phyloP scores from a whole-genome alignment of 495 filamentous ascomycete species.

The Penicillium coprophilum region DNA sequence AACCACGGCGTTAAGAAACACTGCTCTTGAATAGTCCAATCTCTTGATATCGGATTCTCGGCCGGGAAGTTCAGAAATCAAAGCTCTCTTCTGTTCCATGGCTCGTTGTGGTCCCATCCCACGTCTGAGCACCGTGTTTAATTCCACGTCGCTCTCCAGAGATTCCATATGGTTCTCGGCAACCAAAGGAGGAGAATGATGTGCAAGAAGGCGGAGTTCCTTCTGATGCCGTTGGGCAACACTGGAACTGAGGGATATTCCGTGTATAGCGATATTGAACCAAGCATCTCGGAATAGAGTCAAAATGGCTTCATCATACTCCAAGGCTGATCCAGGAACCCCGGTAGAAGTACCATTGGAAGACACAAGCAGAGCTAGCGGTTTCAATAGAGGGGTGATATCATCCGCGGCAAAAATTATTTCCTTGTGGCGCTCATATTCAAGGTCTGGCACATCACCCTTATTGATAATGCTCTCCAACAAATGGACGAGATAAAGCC shows the following conservation, averaged over 20 bases:
- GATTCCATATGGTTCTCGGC: slow-evolving; percentile 81
- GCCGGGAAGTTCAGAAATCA: slow-evolving; percentile 68
- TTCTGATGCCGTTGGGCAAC: slow-evolving; percentile 64
- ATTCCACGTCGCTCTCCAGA: slow-evolving; percentile 90
- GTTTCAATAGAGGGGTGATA: slow-evolving; percentile 79
- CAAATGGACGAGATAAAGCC: slow-evolving; percentile 77
- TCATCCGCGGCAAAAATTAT: slow-evolving; percentile 76
- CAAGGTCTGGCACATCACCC: slow-evolving; percentile 64
- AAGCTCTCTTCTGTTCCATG: slow-evolving; percentile 72
- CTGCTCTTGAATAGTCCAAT: slow-evolving; percentile 79
- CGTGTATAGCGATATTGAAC: slow-evolving; percentile 96
- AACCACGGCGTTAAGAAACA: slow-evolving; percentile 85
- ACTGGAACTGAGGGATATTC: slow-evolving; percentile 71
- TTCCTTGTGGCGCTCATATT: slow-evolving; percentile 67
- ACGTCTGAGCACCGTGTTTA: slow-evolving; percentile 85
- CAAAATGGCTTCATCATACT: slow-evolving; percentile 62
- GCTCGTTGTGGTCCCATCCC: slow-evolving; percentile 75
- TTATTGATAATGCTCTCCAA: slow-evolving; percentile 87
- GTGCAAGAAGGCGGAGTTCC: slow-evolving; percentile 77
- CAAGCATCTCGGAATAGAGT: slow-evolving; percentile 84
- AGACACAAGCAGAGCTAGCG: slow-evolving; percentile 74
- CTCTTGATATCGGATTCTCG: slow-evolving; percentile 74
- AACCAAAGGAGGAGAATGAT: slow-evolving; percentile 80
- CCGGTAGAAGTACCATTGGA: slow-evolving; percentile 47
- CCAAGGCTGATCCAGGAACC: slow-evolving; percentile 15